Evolutionary conservation across 2,329 filamentous ascomycete genomes (phyloP).

Genomic region (Aspergillus fructus): DNA sequence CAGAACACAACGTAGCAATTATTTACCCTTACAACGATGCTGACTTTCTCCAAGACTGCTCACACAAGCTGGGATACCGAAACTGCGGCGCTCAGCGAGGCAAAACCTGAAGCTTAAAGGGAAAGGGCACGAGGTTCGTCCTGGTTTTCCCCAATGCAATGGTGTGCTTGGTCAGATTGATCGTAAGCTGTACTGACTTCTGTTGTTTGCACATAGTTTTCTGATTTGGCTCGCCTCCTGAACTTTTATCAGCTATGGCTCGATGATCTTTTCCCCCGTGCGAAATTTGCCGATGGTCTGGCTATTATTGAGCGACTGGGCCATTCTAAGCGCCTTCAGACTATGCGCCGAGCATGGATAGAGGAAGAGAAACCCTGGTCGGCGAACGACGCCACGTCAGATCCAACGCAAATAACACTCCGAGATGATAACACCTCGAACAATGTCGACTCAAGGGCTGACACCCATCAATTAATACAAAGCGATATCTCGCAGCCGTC

Average conservation of each 20-base stretch:
- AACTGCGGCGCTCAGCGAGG: slow-evolving; percentile 69
- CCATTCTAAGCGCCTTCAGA: slow-evolving; percentile 75
- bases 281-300: slow-evolving; percentile 86
- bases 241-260: slow-evolving; percentile 96
- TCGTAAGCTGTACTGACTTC: not conserved
- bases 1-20: not conserved
- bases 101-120: slow-evolving; percentile 77
- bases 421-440: not conserved
- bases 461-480: too few species aligned
- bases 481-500: not conserved
- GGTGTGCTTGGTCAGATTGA: not conserved
- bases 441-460: not conserved
- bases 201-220: slow-evolving; percentile 58
- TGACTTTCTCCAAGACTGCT: slow-evolving; percentile 61
- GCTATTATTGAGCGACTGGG: slow-evolving; percentile 90
- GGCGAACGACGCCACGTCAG: slow-evolving; percentile 2
- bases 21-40: not conserved
- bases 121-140: slow-evolving; percentile 80
- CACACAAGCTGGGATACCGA: slow-evolving; percentile 78
- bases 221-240: slow-evolving; percentile 76
- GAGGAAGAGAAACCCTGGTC: slow-evolving; percentile 58
- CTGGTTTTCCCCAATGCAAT: not conserved
- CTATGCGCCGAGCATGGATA: slow-evolving; percentile 79
- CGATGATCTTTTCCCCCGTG: slow-evolving; percentile 91
- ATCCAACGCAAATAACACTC: not conserved